Evolutionary conservation across 495 filamentous ascomycete species (phyloP).

Genomic region (Hypoxylon subgilvum): DNA sequence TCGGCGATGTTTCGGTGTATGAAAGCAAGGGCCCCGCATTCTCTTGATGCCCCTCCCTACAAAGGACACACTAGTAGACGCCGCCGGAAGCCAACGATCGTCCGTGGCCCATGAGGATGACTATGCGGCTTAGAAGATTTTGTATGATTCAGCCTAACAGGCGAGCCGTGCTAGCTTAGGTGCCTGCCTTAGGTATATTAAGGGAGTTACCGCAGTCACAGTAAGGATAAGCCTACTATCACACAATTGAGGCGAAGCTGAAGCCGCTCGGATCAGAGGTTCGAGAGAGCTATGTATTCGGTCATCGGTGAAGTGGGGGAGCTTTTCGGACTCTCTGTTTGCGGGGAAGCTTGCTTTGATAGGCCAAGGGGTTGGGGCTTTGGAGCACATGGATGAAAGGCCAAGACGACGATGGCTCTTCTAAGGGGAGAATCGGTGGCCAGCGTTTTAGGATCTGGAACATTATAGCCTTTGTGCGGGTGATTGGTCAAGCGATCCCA

Average conservation of each 20-base stretch:
- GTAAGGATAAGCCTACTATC: too few species aligned
- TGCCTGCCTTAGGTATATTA: too few species aligned
- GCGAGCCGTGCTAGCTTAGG: too few species aligned
- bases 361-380: conserved; percentile 25
- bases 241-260: not conserved
- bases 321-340: conserved; percentile 9
- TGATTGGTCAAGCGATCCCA: conserved; percentile 27
- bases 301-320: conserved; percentile 40
- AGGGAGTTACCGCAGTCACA: too few species aligned
- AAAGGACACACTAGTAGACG: conserved; percentile 19
- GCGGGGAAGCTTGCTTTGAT: conserved; percentile 33
- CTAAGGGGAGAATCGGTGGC: conserved; percentile 17
- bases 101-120: conserved; percentile 11
- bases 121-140: conserved; percentile 1
- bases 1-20: conserved; percentile 46
- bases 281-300: conserved; percentile 15
- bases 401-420: conserved; percentile 14
- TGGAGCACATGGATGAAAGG: conserved; percentile 11
- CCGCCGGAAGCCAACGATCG: conserved; percentile 16
- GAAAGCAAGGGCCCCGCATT: conserved; percentile 25
- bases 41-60: conserved; percentile 27
- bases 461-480: conserved; percentile 1
- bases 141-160: too few species aligned
- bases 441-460: conserved; percentile 30
- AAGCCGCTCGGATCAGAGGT: not conserved